A percentile compares a stretch with the other conserved stretches of the same genome.
Evolutionary conservation across 140 eudicot species (phyloP).

Genomic region (Ambrosia hybrid): DNA sequence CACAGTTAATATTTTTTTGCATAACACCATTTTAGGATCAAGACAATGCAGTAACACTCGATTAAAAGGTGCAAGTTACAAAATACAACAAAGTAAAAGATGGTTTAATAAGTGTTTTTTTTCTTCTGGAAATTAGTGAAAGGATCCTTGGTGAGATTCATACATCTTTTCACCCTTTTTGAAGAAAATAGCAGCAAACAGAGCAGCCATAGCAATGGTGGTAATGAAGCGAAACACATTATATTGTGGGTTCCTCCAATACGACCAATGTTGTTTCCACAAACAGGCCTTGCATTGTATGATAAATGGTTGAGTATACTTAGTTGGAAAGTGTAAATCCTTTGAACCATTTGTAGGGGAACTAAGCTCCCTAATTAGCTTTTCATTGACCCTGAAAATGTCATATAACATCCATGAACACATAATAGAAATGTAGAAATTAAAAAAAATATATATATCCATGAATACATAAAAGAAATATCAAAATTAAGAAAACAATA

Average conservation of each 20-base stretch:
- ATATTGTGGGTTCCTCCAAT: constrained; percentile 70
- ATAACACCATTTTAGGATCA: background rate
- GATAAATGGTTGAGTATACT: constrained; percentile 50
- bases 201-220: constrained; percentile 46
- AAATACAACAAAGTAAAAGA: background rate
- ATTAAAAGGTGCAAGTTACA: background rate
- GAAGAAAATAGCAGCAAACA: constrained; percentile 64
- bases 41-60: background rate
- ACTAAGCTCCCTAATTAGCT: constrained; percentile 54
- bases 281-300: constrained; percentile 71
- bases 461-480: background rate
- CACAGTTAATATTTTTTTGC: constrained; percentile 11
- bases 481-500: constrained; percentile 5
- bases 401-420: constrained; percentile 4
- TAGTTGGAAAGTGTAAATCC: constrained; percentile 54
- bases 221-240: constrained; percentile 53
- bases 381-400: constrained; percentile 54
- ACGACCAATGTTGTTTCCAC: constrained; percentile 80
- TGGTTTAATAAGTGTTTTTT: background rate
- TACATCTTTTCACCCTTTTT: constrained; percentile 51
- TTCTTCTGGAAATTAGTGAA: background rate
- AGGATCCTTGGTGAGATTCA: background rate
- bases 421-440: background rate
- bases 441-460: background rate
- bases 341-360: constrained; percentile 47